Evolutionary conservation across 306 rosid genomes (phyloP), one percentile per base, ranked within the genome.

Genomic region (Cucumis melo): DNA sequence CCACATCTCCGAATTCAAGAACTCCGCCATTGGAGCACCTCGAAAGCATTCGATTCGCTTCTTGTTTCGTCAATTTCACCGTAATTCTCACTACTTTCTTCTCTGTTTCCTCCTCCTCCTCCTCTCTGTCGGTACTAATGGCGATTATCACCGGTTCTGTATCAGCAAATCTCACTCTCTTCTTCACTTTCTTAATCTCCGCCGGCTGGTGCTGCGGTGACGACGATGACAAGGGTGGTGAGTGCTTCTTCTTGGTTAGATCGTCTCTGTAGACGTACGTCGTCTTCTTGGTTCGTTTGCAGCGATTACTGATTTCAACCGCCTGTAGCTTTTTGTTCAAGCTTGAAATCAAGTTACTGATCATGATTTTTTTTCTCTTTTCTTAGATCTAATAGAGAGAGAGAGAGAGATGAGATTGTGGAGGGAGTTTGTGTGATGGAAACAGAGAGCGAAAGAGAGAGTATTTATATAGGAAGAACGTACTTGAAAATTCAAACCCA

Each of bases 11-110:
- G n/a, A 76, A n/a, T 10, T 76, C 73, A 11, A 76, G 58, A 29
- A 62, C 44, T 14, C 79, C 79, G 14, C 73, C 79, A 24, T 76
- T 16, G 23, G 58, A 58, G 72, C 79, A 76, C 48, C 56, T 76
- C 59, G 79, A 59, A 15, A 76, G 72, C 67, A 76, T 61, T 7
- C 79, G 79, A 76, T 61, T 15, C 32, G 79, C 79, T 76, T 76
- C 71, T 61, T 76, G 19, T 46, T 61, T 76, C 44, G 79, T 76
- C 50, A 76, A 27, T 66, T 76, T 76, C 72, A 76, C 72, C 29
- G 14, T 76, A 11, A 76, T 63, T 46, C 79, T 76, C 58, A 76
- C 79, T n/a, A 61, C 73, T 14, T 76, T 75, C 54, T 44, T 13
- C 59, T 61, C 79, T 54, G 50, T 55, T 51, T 36, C 63, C 23